Evolutionary conservation across 73 alveolate genomes (phyloP), one percentile per base, ranked within the genome.

Genomic region (Paramecium octaurelia): DNA sequence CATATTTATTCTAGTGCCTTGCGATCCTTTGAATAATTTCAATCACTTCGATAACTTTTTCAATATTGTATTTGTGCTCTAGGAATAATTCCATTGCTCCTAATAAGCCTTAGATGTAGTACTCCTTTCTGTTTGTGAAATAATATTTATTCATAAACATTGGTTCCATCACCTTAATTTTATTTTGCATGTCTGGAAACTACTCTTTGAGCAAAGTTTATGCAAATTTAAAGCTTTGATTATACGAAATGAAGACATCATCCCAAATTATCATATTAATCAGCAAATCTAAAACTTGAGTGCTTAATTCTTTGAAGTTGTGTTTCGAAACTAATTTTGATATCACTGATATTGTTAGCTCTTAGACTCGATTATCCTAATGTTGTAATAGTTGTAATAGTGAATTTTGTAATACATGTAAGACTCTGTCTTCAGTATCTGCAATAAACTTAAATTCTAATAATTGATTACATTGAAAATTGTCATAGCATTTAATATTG

Each of bases 1-100:
- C 73, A 80, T 80, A 80, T 80, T 80, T 80, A 80, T 80, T 80
- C 34, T 23, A 24, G 10, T 80, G 91, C 11, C 57, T 23, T 8
- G 76, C 29, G 12, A 31, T 24, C 21, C 91, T 40, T 35, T 31
- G 29, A 24, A 80, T 80, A 4, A 80, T 80, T 23, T 80, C 91
- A 48, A 80, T 80, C 3, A 80, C 31, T 40, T 80, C 91, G 46
- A 27, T 24, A 23, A 23, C 46, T 24, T 64, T 80, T 0, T 40
- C 43, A 24, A 73, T 43, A 31, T 64, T 46, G 8, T 24, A 80
- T 44, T 80, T 10, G 8, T 43, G 5, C 6, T 75, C 36, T 18
- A 40, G 11, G 38, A 40, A 38, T 73, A 73, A 8, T 43, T 80
- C 73, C 31, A 80, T 20, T 80, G 50, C 29, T 43, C 36, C 57